Evolutionary conservation across 1,284 basidiomycete species (phyloP).

Genomic region (Fomitopsis pinicola): DNA sequence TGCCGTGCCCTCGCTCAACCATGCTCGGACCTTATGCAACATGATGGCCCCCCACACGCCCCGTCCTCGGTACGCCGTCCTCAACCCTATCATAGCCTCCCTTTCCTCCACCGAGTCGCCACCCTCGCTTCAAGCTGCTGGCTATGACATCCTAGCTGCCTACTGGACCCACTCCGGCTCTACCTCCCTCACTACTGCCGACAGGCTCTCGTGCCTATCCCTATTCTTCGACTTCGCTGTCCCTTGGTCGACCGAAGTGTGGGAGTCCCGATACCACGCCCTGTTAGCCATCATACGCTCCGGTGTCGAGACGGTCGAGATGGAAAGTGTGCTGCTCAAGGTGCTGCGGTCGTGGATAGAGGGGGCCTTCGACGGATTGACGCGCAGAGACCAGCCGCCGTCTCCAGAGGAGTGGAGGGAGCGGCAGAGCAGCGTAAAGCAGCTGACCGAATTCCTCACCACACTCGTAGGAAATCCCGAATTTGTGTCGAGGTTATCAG

Average conservation of each 20-base stretch:
- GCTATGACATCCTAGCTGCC: slow-evolving; percentile 65
- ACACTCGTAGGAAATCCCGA: slow-evolving; percentile 44
- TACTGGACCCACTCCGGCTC: slow-evolving; percentile 58
- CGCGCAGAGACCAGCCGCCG: slow-evolving; percentile 29
- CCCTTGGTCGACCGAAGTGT: slow-evolving; percentile 58
- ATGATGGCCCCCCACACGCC: slow-evolving; percentile 21
- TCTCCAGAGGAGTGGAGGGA: slow-evolving; percentile 45
- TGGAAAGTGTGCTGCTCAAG: slow-evolving; percentile 52
- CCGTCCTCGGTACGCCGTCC: slow-evolving; percentile 22
- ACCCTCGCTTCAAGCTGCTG: slow-evolving; percentile 52
- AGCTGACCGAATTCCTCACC: slow-evolving; percentile 53
- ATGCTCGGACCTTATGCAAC: slow-evolving; percentile 25
- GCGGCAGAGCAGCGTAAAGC: slow-evolving; percentile 56
- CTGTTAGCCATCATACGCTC: slow-evolving; percentile 54
- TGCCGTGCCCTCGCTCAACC: slow-evolving; percentile 30
- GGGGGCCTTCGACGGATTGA: slow-evolving; percentile 53
- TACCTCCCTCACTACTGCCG: slow-evolving; percentile 41
- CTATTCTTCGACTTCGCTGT: slow-evolving; percentile 44
- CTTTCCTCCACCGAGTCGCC: slow-evolving; percentile 54
- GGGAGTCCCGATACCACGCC: slow-evolving; percentile 67
- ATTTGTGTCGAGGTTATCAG: slow-evolving; percentile 53
- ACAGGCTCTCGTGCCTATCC: slow-evolving; percentile 57
- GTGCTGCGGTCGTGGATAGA: slow-evolving; percentile 61
- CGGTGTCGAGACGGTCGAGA: slow-evolving; percentile 57
- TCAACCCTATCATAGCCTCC: slow-evolving; percentile 54